Conservation (phyloP, 345 rosid genomes). For the Kandelia obovata region DNA sequence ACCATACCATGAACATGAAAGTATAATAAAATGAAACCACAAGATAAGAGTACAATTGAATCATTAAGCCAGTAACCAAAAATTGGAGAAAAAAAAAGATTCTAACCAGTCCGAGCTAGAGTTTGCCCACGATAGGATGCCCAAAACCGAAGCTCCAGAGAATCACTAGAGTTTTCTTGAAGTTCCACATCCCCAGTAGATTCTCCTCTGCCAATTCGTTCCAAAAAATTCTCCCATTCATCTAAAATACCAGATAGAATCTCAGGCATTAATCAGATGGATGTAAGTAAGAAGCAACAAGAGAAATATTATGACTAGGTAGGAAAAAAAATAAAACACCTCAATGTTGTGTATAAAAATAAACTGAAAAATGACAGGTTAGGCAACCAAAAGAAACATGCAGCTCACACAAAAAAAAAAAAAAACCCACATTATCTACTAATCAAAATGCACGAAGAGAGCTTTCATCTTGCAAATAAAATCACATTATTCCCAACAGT, state of each 20-base stretch:
- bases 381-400: too few relatives aligned
- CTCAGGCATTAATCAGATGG: constrained; percentile 13
- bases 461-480: too few relatives aligned
- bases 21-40: constrained; percentile 5
- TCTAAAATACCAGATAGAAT: constrained; percentile 36
- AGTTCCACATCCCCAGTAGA: constrained; percentile 66
- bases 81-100: not conserved
- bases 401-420: too few relatives aligned
- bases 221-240: constrained; percentile 98
- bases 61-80: not conserved
- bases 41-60: not conserved
- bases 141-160: constrained; percentile 98
- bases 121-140: constrained; percentile 97
- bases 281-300: not conserved
- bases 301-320: not conserved
- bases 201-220: constrained; percentile 75
- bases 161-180: constrained; percentile 70
- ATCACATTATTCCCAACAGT: too few relatives aligned
- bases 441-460: too few relatives aligned
- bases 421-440: too few relatives aligned
- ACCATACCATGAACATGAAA: constrained; percentile 14
- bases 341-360: not conserved
- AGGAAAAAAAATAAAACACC: not conserved
- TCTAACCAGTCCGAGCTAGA: constrained; percentile 89
- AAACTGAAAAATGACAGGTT: too few relatives aligned